phyloP scores from a whole-genome alignment of 2,329 filamentous ascomycete genomes.

The Talaromyces pinophilus region DNA sequence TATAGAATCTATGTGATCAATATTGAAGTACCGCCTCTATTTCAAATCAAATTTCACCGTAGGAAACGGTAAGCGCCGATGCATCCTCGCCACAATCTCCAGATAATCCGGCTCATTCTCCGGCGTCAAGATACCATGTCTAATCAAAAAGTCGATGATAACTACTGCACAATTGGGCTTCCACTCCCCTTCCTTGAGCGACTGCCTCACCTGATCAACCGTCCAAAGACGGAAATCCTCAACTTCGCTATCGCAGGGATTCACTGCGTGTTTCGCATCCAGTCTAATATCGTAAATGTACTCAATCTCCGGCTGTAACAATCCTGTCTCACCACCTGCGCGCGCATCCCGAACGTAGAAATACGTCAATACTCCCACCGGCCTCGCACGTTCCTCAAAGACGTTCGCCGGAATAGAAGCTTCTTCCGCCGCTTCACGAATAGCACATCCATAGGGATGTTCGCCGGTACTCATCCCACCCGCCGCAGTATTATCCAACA shows the following conservation, averaged over 20 bases:
- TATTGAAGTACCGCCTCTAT: conserved; percentile 28
- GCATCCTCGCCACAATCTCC: conserved; percentile 73
- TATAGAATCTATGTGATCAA: conserved; percentile 21
- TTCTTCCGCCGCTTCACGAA: conserved; percentile 87
- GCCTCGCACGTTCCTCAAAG: conserved; percentile 61
- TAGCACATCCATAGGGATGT: conserved; percentile 74
- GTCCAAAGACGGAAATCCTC: conserved; percentile 77
- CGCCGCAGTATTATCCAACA: conserved; percentile 93
- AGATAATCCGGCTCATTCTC: conserved; percentile 78
- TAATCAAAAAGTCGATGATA: conserved; percentile 84
- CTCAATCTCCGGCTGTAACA: conserved; percentile 88
- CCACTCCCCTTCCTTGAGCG: conserved; percentile 72
- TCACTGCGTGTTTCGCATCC: conserved; percentile 65
- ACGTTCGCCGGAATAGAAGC: conserved; percentile 73
- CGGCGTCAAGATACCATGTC: conserved; percentile 75
- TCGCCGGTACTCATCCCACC: conserved; percentile 82
- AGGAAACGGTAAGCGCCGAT: conserved; percentile 79
- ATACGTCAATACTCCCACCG: conserved; percentile 76
- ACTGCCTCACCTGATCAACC: conserved; percentile 71
- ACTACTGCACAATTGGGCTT: conserved; percentile 91
- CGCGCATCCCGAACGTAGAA: conserved; percentile 74
- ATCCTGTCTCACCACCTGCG: conserved; percentile 75
- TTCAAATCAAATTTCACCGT: conserved; percentile 48
- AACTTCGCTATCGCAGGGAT: conserved; percentile 85
- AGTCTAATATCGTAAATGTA: conserved; percentile 90